Evolutionary conservation across 1,139 yeast genomes (phyloP).

Genomic region (Entelexis sorbosivorans): DNA sequence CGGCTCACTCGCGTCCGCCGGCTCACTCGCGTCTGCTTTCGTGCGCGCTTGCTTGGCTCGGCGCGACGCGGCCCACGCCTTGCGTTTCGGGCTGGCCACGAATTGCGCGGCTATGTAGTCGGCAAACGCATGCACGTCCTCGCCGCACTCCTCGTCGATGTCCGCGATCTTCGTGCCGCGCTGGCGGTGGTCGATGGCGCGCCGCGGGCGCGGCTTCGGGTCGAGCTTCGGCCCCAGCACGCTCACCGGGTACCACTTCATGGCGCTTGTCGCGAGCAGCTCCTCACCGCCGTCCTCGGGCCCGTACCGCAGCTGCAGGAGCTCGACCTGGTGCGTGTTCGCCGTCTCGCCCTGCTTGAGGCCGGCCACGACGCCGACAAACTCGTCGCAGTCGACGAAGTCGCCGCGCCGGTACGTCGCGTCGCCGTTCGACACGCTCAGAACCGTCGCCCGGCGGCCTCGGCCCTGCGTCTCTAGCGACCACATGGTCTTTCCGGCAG

Average conservation of each 20-base stretch:
- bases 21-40: neutral
- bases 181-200: constrained; percentile 8
- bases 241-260: constrained; percentile 6
- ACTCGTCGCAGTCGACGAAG: constrained; percentile 6
- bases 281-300: neutral
- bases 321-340: constrained; percentile 11
- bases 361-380: constrained; percentile 13
- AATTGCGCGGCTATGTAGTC: constrained; percentile 5
- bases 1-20: neutral
- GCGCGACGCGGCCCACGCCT: neutral
- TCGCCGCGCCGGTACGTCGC: constrained; percentile 7
- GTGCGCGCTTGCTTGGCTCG: no score
- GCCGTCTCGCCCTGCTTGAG: constrained; percentile 15
- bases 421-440: neutral
- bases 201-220: neutral
- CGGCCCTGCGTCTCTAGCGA: constrained; percentile 13
- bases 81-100: constrained; percentile 4
- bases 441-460: constrained; percentile 14
- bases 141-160: neutral
- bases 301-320: constrained; percentile 1
- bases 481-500: constrained; percentile 15
- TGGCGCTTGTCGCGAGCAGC: constrained; percentile 7
- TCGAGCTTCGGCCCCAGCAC: constrained; percentile 2
- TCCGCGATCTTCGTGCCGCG: neutral
- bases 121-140: constrained; percentile 3